phyloP scores from a whole-genome alignment of 2,329 filamentous ascomycete species.

The Corinectria fuckeliana region DNA sequence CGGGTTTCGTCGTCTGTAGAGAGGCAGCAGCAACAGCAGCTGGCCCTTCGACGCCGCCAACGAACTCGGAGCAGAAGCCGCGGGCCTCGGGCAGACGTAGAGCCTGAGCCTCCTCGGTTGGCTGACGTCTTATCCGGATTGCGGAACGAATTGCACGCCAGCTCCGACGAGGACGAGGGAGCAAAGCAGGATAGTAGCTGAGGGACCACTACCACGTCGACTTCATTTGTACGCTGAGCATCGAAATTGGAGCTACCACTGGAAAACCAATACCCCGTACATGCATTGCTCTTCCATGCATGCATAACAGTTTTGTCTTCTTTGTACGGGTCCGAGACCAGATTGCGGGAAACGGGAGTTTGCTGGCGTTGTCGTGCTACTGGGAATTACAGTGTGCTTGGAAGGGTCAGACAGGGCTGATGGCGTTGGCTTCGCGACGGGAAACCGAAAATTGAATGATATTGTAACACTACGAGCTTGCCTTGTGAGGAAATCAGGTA shows the following conservation, averaged over 20 bases:
- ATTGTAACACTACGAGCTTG: neutral
- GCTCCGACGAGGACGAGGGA: slow-evolving; percentile 28
- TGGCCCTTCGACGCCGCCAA: slow-evolving; percentile 43
- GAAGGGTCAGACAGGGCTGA: neutral
- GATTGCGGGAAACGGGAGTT: slow-evolving; percentile 6
- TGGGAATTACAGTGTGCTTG: neutral
- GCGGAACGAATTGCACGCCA: slow-evolving; percentile 44
- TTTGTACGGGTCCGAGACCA: neutral
- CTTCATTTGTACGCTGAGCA: slow-evolving; percentile 8
- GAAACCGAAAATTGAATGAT: neutral
- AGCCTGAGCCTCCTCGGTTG: slow-evolving; percentile 34
- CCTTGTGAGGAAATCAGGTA: neutral
- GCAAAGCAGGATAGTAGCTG: slow-evolving; percentile 21
- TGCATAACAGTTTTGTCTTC: slow-evolving; percentile 7
- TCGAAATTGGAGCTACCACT: neutral
- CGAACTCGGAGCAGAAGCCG: slow-evolving; percentile 49
- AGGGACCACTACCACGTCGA: neutral
- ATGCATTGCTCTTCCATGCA: slow-evolving; percentile 2
- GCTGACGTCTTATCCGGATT: slow-evolving; percentile 42
- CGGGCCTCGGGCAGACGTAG: slow-evolving; percentile 41
- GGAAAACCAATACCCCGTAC: slow-evolving; percentile 1
- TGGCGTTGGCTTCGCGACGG: neutral
- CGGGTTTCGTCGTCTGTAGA: slow-evolving; percentile 45
- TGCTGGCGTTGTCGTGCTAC: neutral
- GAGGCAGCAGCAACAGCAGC: slow-evolving; percentile 40